Conservation (phyloP, 345 rosid genomes). For the Noccaea bulbosa region DNA sequence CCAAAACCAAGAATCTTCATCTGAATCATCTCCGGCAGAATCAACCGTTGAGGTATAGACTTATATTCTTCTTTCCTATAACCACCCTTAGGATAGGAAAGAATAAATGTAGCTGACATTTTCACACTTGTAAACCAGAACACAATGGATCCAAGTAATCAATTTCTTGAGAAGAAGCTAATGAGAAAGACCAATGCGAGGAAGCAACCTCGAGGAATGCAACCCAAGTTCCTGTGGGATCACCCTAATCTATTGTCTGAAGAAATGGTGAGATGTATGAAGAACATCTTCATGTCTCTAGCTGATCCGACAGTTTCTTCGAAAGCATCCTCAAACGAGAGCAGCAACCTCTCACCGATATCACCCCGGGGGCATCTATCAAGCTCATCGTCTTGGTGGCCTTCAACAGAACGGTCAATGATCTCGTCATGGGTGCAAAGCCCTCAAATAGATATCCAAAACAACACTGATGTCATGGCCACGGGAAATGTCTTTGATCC, state of each 20-base stretch:
- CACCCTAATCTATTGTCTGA: constrained; percentile 81
- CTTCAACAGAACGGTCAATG: constrained; percentile 74
- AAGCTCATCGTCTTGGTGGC: constrained; percentile 79
- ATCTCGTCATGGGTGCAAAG: constrained; percentile 77
- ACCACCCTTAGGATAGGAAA: constrained; percentile 27
- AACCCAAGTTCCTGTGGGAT: constrained; percentile 71
- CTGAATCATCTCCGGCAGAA: constrained; percentile 50
- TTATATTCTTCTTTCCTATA: constrained; percentile 18
- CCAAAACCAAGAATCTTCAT: constrained; percentile 47
- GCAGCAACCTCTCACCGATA: constrained; percentile 60
- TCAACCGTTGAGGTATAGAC: constrained; percentile 53
- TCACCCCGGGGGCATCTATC: constrained; percentile 89
- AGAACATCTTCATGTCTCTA: constrained; percentile 80
- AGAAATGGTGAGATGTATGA: constrained; percentile 94
- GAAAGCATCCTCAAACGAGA: constrained; percentile 53
- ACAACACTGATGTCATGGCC: constrained; percentile 56
- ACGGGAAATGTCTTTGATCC: constrained; percentile 74
- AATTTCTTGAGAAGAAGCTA: constrained; percentile 42
- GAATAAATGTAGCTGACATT: constrained; percentile 23
- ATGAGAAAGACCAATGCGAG: constrained; percentile 41
- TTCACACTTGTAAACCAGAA: constrained; percentile 46
- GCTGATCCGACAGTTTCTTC: constrained; percentile 70
- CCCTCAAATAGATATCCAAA: constrained; percentile 67
- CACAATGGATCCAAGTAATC: constrained; percentile 39
- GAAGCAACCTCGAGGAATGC: constrained; percentile 58